Percentiles rank a stretch among this genome's conserved stretches.
These are phyloP conservation scores for Penicillium palitans DNA, from an alignment of 2,329 filamentous ascomycete species.

Conservation along the genomic window DNA sequence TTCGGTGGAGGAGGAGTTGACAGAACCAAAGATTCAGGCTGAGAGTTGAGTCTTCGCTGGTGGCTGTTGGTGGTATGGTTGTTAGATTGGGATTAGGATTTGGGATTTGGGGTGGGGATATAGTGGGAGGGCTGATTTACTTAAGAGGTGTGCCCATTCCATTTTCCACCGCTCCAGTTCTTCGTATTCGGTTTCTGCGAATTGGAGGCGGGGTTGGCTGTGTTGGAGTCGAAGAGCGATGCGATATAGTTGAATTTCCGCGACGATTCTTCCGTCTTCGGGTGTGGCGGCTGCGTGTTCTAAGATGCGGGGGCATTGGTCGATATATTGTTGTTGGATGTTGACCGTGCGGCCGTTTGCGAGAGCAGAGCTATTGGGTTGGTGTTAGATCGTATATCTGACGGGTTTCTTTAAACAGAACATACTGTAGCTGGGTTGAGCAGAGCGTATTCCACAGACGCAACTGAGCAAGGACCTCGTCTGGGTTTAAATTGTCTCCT, in stretches of 20 bases:
- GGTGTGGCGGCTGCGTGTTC: slow-evolving; percentile 32
- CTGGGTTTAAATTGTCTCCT: slow-evolving; percentile 27
- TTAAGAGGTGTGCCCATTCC: slow-evolving; percentile 36
- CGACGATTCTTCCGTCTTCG: slow-evolving; percentile 34
- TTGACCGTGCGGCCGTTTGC: slow-evolving; percentile 36
- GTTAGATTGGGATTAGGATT: neutral
- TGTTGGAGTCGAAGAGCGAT: slow-evolving; percentile 32
- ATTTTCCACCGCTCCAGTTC: slow-evolving; percentile 38
- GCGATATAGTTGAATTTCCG: slow-evolving; percentile 36
- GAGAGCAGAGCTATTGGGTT: slow-evolving; percentile 27
- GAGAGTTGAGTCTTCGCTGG: slow-evolving; percentile 32
- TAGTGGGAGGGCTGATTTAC: slow-evolving; percentile 17
- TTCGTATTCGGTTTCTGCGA: slow-evolving; percentile 32
- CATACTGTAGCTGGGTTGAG: slow-evolving; percentile 37
- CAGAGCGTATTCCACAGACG: slow-evolving; percentile 39
- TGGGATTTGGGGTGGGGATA: neutral
- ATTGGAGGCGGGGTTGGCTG: slow-evolving; percentile 28
- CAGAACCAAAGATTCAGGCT: slow-evolving; percentile 39
- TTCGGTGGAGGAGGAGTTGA: slow-evolving; percentile 38
- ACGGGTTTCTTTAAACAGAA: neutral
- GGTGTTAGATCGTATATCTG: slow-evolving; percentile 10
- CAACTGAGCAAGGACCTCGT: slow-evolving; percentile 33
- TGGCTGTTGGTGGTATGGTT: slow-evolving; percentile 16
- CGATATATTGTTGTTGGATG: slow-evolving; percentile 31
- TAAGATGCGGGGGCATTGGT: slow-evolving; percentile 34